Evolutionary conservation across 805 yeast genomes (phyloP).

Genomic region (Kodamaea lidongshanica): DNA sequence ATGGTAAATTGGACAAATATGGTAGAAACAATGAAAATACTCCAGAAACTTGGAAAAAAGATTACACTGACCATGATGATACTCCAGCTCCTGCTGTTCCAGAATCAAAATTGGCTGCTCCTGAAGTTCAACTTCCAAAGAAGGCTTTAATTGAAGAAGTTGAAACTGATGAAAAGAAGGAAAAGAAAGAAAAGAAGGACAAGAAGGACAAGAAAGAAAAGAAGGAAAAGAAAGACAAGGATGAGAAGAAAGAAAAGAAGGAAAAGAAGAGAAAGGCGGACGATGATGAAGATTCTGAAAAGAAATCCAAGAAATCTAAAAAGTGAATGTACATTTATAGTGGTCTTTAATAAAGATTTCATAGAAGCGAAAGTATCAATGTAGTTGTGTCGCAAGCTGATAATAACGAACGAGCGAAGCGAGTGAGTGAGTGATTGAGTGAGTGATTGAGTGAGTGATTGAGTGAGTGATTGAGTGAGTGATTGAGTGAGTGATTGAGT

Average conservation of each 20-base stretch:
- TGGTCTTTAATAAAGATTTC: too few species aligned
- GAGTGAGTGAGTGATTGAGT: too few species aligned
- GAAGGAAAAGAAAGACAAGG: conserved; percentile 42
- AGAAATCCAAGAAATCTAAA: conserved; percentile 39
- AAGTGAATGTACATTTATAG: too few species aligned
- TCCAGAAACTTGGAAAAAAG: conserved; percentile 85
- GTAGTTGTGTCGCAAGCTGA: too few species aligned
- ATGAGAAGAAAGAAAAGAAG: conserved; percentile 43
- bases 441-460: too few species aligned
- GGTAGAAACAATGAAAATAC: conserved; percentile 93
- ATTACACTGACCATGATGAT: conserved; percentile 66
- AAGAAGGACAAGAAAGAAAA: conserved; percentile 58
- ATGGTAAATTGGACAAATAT: conserved; percentile 92
- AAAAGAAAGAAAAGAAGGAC: conserved; percentile 49
- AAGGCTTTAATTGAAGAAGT: conserved; percentile 41
- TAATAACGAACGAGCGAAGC: too few species aligned
- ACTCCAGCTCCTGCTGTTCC: conserved; percentile 56
- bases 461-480: too few species aligned
- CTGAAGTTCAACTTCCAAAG: conserved; percentile 42
- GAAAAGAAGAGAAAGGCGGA: conserved; percentile 45
- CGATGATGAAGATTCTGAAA: conserved; percentile 39
- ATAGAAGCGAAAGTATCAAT: too few species aligned
- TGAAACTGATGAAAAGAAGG: conserved; percentile 32
- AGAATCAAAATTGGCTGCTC: conserved; percentile 45
- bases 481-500: too few species aligned